Evolutionary conservation across 805 yeast genomes (phyloP), one percentile per base, ranked within the genome.

Genomic region (Teunomyces atbi): DNA sequence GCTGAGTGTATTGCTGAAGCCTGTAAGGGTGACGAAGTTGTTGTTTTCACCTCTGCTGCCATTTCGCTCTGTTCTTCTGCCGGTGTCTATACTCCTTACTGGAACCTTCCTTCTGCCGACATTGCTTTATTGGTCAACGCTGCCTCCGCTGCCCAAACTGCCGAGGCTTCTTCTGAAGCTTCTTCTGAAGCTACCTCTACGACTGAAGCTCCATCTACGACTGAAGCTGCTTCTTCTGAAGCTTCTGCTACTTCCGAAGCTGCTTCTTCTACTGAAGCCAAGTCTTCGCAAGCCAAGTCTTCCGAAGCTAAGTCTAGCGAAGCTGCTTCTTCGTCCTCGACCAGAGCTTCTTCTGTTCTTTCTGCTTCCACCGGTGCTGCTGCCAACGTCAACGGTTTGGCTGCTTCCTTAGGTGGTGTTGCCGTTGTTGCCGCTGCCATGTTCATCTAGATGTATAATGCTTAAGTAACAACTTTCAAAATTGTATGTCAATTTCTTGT

Each of bases 71-170:
- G 79, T 51, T 52, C 62, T 32, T 51, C 56, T 12, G 77, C 65
- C 12, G 77, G 78, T 27, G 76, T 74, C 21, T 59, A 65, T 44
- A 53, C 63, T 10, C 39, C 39, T 20, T 36, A 36, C 39, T 74
- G 78, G 78, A 59, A 67, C 58, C 68, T 75, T 72, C 79, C 78
- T 23, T 69, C 70, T 3, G 65, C 74, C 4, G 54, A 69, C 37
- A 64, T 74, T 5, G 51, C 65, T 7, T 61, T 45, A 12, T 46
- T 72, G 27, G 45, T 55, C 16, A 33, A 44, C 11, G 72, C 73
- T 16, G 71, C 58, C 16, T 52, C 46, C 6, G 44, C 23, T 3
- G 43, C 45, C 5, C 26, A 29, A 29, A 51, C 48, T 23, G 56
- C 54, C 15, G 16, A 44, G 13, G 35, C 39, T 16, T 23, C 51